Conservation (phyloP, 1,284 basidiomycete genomes). For the Microbotryomycetes sp. region DNA sequence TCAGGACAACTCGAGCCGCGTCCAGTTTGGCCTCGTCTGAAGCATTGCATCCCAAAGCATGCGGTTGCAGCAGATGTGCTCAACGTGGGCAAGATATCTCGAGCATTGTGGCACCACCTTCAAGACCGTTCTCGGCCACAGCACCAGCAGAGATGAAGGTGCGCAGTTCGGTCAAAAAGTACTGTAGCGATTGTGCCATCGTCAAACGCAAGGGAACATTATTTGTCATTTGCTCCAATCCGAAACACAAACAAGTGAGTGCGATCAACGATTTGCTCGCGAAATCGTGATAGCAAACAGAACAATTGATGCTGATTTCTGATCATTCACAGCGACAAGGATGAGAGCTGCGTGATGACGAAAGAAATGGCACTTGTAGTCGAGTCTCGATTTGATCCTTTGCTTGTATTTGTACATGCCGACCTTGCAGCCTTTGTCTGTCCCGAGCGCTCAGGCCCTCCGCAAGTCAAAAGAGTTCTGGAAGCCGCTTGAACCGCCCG, state of each 20-base stretch:
- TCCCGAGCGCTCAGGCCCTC: no score
- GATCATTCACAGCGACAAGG: no score
- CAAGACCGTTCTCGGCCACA: neutral
- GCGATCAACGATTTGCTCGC: no score
- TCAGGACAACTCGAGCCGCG: neutral
- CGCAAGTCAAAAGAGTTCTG: no score
- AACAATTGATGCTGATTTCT: no score
- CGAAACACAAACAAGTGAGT: conserved; percentile 92
- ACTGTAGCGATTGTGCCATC: conserved; percentile 42
- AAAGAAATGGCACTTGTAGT: no score
- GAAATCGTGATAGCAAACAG: no score
- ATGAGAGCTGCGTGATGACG: no score
- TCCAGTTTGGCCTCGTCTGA: neutral
- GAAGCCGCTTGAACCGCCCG: no score
- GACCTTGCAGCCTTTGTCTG: no score
- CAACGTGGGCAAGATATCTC: neutral
- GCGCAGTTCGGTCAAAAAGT: conserved; percentile 76
- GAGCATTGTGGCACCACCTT: neutral
- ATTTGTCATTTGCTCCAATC: conserved; percentile 87
- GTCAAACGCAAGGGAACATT: conserved; percentile 72
- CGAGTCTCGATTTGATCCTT: no score
- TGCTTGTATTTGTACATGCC: no score
- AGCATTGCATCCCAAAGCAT: neutral
- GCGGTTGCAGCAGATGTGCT: neutral
- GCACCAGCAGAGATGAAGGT: conserved; percentile 77